Base-by-base conservation (phyloP, 2,329 filamentous ascomycete genomes). In the Aureobasidium subglaciale region DNA sequence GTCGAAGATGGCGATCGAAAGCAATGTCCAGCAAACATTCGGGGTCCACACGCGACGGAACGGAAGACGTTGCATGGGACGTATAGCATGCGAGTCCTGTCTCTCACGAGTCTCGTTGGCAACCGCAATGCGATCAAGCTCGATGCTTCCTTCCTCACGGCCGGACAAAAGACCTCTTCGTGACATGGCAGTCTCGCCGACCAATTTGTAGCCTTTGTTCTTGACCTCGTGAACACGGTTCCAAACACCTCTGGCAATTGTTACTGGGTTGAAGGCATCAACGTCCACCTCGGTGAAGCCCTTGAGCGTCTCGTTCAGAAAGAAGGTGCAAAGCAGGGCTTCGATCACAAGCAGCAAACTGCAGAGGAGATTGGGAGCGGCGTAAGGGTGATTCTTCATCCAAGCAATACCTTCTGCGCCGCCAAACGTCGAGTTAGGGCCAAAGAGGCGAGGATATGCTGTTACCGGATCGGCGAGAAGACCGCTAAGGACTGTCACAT, bases 1-100 rank as follows among this genome's bases (percentile, higher is more conserved):
- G 60, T 86, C 84, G 62, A 88, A 83, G 46, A 89, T 79, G 29
- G 84, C 84, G 60, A 85, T 83, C 24, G 78, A 79, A 45, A 87
- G 65, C 3, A 90, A 67, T 0, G 78, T 81, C 60, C 77, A 71
- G n/a, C 81, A 63, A 24, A 82, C 75, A 58, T 82, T 82, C 8
- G 70, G 65, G 0, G 75, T 79, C 71, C 77, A 80, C 34, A 81
- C 78, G 41, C 77, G 70, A 25, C 71, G 67, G 64, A 81, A 77
- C 2, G 73, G 64, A 3, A 75, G 66, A 18, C 71, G 69, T 52
- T 71, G 72, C 16, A 67, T 76, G 62, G 73, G 56, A 70, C 69
- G 60, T 62, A 57, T 60, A 35, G 58, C 61, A 25, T 53, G 49
- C 5, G 53, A 46, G 20, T 32, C 9, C 22, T 48, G 24, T 48